Percentiles rank a stretch among this genome's conserved stretches.
These are phyloP conservation scores for Aspergillus clavatus DNA, from an alignment of 2,329 filamentous ascomycete species.

Conservation along the genomic window DNA sequence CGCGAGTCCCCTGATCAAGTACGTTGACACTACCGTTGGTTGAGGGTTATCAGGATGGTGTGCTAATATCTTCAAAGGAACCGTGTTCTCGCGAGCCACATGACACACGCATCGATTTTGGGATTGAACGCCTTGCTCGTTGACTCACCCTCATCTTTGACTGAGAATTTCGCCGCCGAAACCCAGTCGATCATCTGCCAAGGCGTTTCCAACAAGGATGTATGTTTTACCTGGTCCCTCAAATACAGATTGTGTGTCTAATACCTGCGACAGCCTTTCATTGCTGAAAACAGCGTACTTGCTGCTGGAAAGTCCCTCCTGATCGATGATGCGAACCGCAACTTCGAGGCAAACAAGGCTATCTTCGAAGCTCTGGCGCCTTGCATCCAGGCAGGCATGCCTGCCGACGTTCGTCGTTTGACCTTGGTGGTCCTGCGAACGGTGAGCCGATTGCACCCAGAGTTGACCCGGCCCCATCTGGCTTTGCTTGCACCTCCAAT, in stretches of 20 bases:
- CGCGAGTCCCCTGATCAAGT: constrained; percentile 57
- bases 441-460: constrained; percentile 70
- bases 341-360: constrained; percentile 70
- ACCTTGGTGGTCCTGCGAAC: constrained; percentile 85
- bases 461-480: constrained; percentile 77
- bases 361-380: constrained; percentile 74
- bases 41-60: neutral
- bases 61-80: constrained; percentile 52
- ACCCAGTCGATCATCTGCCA: constrained; percentile 71
- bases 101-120: constrained; percentile 73
- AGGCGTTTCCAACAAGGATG: constrained; percentile 71
- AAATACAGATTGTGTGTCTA: constrained; percentile 9
- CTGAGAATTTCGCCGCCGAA: constrained; percentile 66
- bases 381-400: constrained; percentile 70
- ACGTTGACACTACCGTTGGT: constrained; percentile 16
- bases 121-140: constrained; percentile 83
- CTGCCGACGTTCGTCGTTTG: constrained; percentile 78
- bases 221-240: constrained; percentile 44
- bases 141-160: constrained; percentile 68
- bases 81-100: constrained; percentile 71
- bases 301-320: constrained; percentile 89
- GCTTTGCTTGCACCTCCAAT: constrained; percentile 73
- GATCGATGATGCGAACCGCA: constrained; percentile 52
- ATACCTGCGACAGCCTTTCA: constrained; percentile 56
- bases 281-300: constrained; percentile 82